phyloP scores from a whole-genome alignment of 75 land plant species.

The Chamaecyparis obtusa region DNA sequence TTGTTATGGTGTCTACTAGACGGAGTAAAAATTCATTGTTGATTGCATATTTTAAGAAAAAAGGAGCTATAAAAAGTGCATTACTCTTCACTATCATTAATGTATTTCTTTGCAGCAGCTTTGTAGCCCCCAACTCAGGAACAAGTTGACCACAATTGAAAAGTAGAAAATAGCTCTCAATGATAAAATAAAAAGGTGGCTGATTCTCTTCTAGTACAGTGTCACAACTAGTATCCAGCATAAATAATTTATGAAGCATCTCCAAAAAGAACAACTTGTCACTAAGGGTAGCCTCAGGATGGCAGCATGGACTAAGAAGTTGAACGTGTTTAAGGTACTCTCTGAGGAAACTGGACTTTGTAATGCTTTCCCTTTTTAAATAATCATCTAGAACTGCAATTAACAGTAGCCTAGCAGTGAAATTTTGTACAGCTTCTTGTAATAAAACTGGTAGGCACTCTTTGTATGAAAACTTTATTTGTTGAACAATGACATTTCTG shows the following conservation, averaged over 20 bases:
- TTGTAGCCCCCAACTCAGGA: slow-evolving; percentile 10
- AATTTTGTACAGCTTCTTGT: slow-evolving; percentile 24
- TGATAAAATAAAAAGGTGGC: slow-evolving; percentile 32
- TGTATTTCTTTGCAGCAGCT: slow-evolving; percentile 16
- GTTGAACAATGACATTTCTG: slow-evolving; percentile 33
- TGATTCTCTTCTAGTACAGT: slow-evolving; percentile 18
- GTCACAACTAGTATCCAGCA: slow-evolving; percentile 26
- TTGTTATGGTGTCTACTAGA: slow-evolving; percentile 16
- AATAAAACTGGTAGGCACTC: slow-evolving; percentile 30
- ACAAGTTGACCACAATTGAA: slow-evolving; percentile 4
- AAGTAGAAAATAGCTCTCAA: slow-evolving; percentile 23
- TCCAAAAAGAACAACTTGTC: slow-evolving; percentile 36
- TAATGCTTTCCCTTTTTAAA: slow-evolving; percentile 21
- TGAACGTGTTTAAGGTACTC: slow-evolving; percentile 30
- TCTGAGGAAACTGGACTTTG: slow-evolving; percentile 31
- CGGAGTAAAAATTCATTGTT: background rate
- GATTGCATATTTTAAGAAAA: slow-evolving; percentile 19
- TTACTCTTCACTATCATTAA: slow-evolving; percentile 21
- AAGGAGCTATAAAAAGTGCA: slow-evolving; percentile 34
- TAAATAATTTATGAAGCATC: slow-evolving; percentile 33
- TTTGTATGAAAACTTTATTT: slow-evolving; percentile 40
- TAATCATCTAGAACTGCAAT: slow-evolving; percentile 42
- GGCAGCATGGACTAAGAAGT: slow-evolving; percentile 19
- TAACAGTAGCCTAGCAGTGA: slow-evolving; percentile 28
- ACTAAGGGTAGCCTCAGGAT: slow-evolving; percentile 18